These are phyloP conservation scores for Colletotrichum truncatum DNA, from an alignment of 2,329 filamentous ascomycete genomes.

Conservation along the genomic window DNA sequence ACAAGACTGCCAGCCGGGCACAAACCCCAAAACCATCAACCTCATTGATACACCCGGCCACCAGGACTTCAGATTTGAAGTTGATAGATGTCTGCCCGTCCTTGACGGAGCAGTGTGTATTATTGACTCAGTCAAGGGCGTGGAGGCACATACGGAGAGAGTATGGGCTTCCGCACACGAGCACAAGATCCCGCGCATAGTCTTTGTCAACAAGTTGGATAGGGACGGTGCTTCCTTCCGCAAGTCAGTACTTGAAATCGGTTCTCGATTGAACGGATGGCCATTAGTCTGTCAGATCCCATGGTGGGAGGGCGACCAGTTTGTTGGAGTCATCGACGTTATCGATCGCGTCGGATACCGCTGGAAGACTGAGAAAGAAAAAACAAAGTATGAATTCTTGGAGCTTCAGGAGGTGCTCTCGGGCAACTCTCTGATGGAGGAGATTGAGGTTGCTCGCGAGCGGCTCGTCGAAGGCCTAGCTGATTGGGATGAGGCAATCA, in stretches of 20 bases:
- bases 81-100: conserved; percentile 87
- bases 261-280: conserved; percentile 80
- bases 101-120: conserved; percentile 93
- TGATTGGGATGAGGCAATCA: conserved; percentile 86
- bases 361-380: conserved; percentile 65
- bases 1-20: conserved; percentile 48
- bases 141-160: conserved; percentile 96
- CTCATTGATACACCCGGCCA: conserved; percentile 97
- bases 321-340: conserved; percentile 87
- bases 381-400: conserved; percentile 38
- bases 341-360: conserved; percentile 78
- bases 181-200: conserved; percentile 83
- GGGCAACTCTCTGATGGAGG: conserved; percentile 63
- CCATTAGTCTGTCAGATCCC: conserved; percentile 94
- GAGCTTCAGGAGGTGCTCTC: conserved; percentile 43
- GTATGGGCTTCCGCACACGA: conserved; percentile 92
- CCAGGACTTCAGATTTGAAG: conserved; percentile 97
- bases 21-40: conserved; percentile 76
- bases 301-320: conserved; percentile 86
- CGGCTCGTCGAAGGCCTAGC: conserved; percentile 85
- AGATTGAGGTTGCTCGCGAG: conserved; percentile 79
- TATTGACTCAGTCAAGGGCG: conserved; percentile 89
- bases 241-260: conserved; percentile 86
- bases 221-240: conserved; percentile 83
- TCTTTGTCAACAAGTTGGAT: conserved; percentile 83